These are phyloP conservation scores for Beauveria bassiana DNA, from an alignment of 2,329 filamentous ascomycete species.

Conservation along the genomic window DNA sequence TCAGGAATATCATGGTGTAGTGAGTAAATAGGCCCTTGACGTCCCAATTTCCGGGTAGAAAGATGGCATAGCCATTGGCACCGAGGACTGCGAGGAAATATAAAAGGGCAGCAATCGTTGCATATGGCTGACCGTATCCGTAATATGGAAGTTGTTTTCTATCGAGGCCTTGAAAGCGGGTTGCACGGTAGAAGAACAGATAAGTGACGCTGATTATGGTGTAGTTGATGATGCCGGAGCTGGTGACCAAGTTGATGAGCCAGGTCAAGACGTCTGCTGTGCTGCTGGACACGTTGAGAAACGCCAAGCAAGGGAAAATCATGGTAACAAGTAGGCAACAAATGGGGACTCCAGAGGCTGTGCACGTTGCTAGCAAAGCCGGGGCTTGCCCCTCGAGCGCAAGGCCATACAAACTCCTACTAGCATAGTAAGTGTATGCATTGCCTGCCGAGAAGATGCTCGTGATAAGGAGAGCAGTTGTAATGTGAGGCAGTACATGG, in stretches of 20 bases:
- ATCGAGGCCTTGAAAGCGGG: background rate
- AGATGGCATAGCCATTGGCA: no score
- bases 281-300: background rate
- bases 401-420: background rate
- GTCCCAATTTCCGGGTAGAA: no score
- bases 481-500: constrained; percentile 44
- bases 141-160: background rate
- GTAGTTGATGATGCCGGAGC: background rate
- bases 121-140: background rate
- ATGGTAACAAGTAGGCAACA: background rate
- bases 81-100: no score
- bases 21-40: no score
- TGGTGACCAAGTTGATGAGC: background rate
- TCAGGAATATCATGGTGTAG: no score
- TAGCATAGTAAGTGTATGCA: background rate
- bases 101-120: no score
- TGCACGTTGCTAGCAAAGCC: background rate
- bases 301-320: background rate
- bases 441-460: background rate
- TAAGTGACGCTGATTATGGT: background rate
- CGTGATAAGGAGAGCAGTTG: constrained; percentile 43
- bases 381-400: background rate
- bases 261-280: background rate
- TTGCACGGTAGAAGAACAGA: background rate
- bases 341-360: background rate